These are phyloP conservation scores for Neonectria magnoliae DNA, from an alignment of 2,329 filamentous ascomycete genomes.

Conservation along the genomic window DNA sequence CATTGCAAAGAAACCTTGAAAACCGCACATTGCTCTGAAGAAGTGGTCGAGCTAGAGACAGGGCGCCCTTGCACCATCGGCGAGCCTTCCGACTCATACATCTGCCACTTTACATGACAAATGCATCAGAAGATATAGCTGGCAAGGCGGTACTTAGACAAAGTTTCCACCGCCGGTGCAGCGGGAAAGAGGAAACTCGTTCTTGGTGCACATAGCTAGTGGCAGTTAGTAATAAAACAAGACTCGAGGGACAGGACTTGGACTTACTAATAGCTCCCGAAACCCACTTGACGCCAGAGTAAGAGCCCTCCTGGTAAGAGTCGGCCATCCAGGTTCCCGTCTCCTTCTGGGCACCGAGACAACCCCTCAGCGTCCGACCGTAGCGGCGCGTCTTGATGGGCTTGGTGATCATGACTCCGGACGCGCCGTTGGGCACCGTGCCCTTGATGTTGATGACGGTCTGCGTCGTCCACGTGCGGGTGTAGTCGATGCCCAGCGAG, in stretches of 20 bases:
- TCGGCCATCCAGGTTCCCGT: constrained; percentile 22
- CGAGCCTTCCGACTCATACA: no score
- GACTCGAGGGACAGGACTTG: not conserved
- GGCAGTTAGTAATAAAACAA: not conserved
- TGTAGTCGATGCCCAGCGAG: constrained; percentile 19
- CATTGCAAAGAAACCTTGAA: no score
- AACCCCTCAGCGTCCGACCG: constrained; percentile 14
- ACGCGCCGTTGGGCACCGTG: constrained; percentile 14
- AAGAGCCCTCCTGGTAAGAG: constrained; percentile 15
- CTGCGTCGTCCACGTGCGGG: constrained; percentile 18
- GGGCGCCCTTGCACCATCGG: no score
- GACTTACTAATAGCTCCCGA: constrained; percentile 18
- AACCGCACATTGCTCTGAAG: no score
- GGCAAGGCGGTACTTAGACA: not conserved
- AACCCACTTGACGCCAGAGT: constrained; percentile 20
- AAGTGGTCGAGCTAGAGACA: no score
- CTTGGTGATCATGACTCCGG: constrained; percentile 26
- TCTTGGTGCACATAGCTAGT: constrained; percentile 21
- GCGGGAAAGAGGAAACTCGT: constrained; percentile 16
- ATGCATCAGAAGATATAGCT: no score
- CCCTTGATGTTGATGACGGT: constrained; percentile 20
- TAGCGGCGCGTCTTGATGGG: constrained; percentile 21
- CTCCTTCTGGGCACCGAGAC: constrained; percentile 12
- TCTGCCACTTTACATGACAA: not conserved
- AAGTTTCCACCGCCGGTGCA: constrained; percentile 19